Evolutionary conservation across 768 basidiomycete genomes (phyloP).

Genomic region (Dendrothele bispora): DNA sequence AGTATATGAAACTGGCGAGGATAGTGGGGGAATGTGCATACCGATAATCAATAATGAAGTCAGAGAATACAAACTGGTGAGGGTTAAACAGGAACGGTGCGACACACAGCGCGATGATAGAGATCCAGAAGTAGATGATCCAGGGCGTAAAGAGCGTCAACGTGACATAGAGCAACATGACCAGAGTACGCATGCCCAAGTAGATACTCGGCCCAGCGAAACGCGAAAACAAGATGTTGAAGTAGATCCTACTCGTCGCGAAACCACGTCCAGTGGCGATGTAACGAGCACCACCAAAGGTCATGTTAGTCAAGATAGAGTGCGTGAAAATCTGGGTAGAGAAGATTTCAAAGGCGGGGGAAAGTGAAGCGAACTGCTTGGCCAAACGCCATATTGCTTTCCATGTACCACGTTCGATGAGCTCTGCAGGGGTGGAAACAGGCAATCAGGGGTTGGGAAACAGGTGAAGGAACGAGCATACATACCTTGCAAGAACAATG

Average conservation of each 20-base stretch:
- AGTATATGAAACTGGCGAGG: conserved; percentile 3
- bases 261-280: conserved; percentile 99
- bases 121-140: conserved; percentile 97
- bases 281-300: conserved; percentile 97
- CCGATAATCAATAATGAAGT: conserved; percentile 96
- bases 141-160: conserved; percentile 89
- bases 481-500: conserved; percentile 91
- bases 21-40: conserved; percentile 30
- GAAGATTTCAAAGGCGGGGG: conserved; percentile 97
- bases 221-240: conserved; percentile 94
- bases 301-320: conserved; percentile 95
- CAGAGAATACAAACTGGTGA: conserved; percentile 97
- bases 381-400: conserved; percentile 88
- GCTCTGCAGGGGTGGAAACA: conserved; percentile 51
- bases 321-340: conserved; percentile 98
- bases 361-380: conserved; percentile 93
- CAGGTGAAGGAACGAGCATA: neutral
- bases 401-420: conserved; percentile 92
- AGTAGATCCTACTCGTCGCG: conserved; percentile 92
- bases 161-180: conserved; percentile 93
- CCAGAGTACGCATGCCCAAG: conserved; percentile 88
- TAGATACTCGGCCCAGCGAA: conserved; percentile 99
- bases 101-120: conserved; percentile 87
- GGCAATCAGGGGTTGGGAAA: conserved; percentile 14
- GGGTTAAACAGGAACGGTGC: conserved; percentile 99